These are phyloP conservation scores for Lachnellula arida DNA, from an alignment of 2,329 filamentous ascomycete species.

Conservation along the genomic window DNA sequence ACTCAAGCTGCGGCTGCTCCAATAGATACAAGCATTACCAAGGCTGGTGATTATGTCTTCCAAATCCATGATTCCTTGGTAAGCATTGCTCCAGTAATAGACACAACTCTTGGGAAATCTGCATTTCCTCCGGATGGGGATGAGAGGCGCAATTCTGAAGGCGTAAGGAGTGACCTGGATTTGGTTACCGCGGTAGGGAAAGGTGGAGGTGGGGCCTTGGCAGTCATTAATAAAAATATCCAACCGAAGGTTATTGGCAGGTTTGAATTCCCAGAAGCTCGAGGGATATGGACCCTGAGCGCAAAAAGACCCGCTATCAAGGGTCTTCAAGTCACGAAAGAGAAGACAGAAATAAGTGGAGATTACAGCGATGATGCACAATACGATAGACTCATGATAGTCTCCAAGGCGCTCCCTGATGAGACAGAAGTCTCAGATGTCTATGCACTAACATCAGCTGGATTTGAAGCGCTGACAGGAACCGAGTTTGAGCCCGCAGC, in stretches of 20 bases:
- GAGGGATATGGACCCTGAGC: slow-evolving; percentile 76
- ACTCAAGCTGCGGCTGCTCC: slow-evolving; percentile 34
- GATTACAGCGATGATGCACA: slow-evolving; percentile 57
- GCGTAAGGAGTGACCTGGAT: slow-evolving; percentile 53
- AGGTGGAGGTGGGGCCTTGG: slow-evolving; percentile 63
- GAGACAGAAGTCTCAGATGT: slow-evolving; percentile 75
- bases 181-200: slow-evolving; percentile 59
- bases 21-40: slow-evolving; percentile 35
- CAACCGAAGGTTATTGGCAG: slow-evolving; percentile 66
- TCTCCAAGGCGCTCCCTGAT: slow-evolving; percentile 60
- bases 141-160: slow-evolving; percentile 40
- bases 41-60: slow-evolving; percentile 65
- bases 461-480: slow-evolving; percentile 69
- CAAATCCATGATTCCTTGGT: slow-evolving; percentile 70
- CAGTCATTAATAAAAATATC: slow-evolving; percentile 72
- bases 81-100: slow-evolving; percentile 75
- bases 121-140: slow-evolving; percentile 41
- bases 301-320: slow-evolving; percentile 64
- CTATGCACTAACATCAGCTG: slow-evolving; percentile 67
- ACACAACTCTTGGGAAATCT: slow-evolving; percentile 64
- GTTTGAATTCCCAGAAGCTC: slow-evolving; percentile 67
- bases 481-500: slow-evolving; percentile 91
- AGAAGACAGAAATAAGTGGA: slow-evolving; percentile 42
- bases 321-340: slow-evolving; percentile 43
- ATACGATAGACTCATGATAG: slow-evolving; percentile 77